Base-by-base conservation (phyloP, 2,329 filamentous ascomycete genomes). In the Byssoonygena ceratinophila region DNA sequence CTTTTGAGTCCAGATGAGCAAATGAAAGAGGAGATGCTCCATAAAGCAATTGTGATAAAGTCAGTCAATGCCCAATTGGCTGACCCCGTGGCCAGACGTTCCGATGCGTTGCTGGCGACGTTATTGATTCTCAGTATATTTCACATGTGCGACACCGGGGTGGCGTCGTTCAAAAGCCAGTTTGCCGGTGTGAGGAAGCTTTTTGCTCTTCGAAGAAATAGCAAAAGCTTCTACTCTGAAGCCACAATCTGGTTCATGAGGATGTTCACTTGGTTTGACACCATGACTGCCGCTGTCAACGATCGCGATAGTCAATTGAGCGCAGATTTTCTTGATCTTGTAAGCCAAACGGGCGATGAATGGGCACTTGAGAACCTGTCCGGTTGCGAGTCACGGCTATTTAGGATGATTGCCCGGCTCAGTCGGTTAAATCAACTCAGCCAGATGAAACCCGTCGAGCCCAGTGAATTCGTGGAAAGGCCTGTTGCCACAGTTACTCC, bases 141-240 rank as follows among this genome's bases (percentile, higher is more conserved):
- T 66, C 86, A 94, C 59, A 89, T 95, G 71, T 92, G 88, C 57
- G 90, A 96, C 68, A 92, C 87, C 0, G 91, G 91, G 2, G 84
- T 96, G 59, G 88, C 87, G 18, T 91, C 91, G 62, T 96, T 96
- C 70, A 87, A 89, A 59, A 92, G 87, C 0, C 91, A 96, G 65
- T 89, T 96, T 62, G 88, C 88, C 0, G 90, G 91, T 0, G 89
- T 96, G 36, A 90, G 89, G 70, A 94, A 94, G 73, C 81, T 97
- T 29, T 77, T 96, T 9, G 80, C 83, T 3, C 80, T 95, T 71
- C 79, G 89, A 54, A 79, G 84, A 58, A 74, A 80, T 64, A 69
- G 76, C 65, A 62, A 81, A 62, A 67, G 79, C 43, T 74, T 74
- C 11, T 73, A 81, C 47, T 85, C 89, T 55, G 85, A 87, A 54